Conservation (phyloP, 1,284 basidiomycete species). For the Tilletia caries region DNA sequence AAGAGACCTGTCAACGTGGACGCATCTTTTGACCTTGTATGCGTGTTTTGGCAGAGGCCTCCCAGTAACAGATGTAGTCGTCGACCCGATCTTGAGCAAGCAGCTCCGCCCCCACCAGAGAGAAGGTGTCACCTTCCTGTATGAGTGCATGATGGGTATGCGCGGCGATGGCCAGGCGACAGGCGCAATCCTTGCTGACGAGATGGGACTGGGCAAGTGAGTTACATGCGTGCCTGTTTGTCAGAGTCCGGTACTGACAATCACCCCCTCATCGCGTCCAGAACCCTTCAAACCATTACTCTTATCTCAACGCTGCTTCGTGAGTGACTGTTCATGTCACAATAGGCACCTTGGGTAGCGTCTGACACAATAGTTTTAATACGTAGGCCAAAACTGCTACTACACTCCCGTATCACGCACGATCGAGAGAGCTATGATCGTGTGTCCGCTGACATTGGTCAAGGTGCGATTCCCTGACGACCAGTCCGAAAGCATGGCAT, state of each 20-base stretch:
- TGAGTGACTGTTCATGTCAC: constrained; percentile 18
- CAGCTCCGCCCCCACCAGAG: constrained; percentile 94
- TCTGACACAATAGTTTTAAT: not conserved
- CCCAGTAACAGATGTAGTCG: constrained; percentile 66
- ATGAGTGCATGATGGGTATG: constrained; percentile 90
- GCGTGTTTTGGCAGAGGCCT: constrained; percentile 9
- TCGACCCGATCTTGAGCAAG: constrained; percentile 81
- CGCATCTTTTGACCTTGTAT: not conserved
- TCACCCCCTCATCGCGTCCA: not conserved
- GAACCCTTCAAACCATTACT: constrained; percentile 49
- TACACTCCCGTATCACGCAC: constrained; percentile 36
- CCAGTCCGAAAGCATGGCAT: no score
- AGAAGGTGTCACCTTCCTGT: constrained; percentile 97
- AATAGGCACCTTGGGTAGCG: not conserved
- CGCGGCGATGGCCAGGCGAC: constrained; percentile 71
- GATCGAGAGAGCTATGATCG: constrained; percentile 61
- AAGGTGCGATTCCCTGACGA: constrained; percentile 63
- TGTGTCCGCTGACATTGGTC: constrained; percentile 87
- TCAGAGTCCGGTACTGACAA: not conserved
- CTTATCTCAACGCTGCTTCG: constrained; percentile 46
- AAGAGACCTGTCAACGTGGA: not conserved
- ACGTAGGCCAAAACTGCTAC: constrained; percentile 36
- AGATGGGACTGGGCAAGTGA: constrained; percentile 69
- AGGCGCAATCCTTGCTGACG: constrained; percentile 98
- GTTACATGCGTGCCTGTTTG: constrained; percentile 14